phyloP scores from a whole-genome alignment of 768 basidiomycete species.

The Rubroboletus pulcherrimus region DNA sequence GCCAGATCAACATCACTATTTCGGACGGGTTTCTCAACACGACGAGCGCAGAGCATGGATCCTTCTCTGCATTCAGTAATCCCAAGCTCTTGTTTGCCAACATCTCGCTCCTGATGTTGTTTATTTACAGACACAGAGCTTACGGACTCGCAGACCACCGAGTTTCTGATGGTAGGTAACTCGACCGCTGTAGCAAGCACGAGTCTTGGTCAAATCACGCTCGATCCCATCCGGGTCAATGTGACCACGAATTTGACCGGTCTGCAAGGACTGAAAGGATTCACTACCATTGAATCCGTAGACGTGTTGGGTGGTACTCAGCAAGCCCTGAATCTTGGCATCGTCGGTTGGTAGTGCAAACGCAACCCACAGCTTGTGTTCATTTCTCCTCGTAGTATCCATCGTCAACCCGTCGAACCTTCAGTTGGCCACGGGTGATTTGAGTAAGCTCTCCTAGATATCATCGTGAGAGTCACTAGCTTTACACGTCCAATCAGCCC shows the following conservation, averaged over 20 bases:
- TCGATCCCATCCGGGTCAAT: conserved; percentile 69
- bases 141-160: conserved; percentile 43
- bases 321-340: conserved; percentile 55
- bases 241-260: conserved; percentile 60
- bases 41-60: conserved; percentile 43
- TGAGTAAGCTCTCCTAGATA: conserved; percentile 42
- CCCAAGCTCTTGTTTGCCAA: neutral
- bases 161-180: conserved; percentile 57
- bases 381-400: conserved; percentile 37
- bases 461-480: neutral
- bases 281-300: conserved; percentile 53
- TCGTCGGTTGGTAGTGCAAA: conserved; percentile 43
- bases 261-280: conserved; percentile 54
- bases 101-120: neutral
- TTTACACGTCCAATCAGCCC: conserved; percentile 32
- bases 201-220: conserved; percentile 62
- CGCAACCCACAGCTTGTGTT: neutral
- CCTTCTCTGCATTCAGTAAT: conserved; percentile 61
- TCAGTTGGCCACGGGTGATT: conserved; percentile 56
- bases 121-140: conserved; percentile 48
- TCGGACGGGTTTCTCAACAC: conserved; percentile 48
- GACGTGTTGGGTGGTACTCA: conserved; percentile 64
- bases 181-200: conserved; percentile 58
- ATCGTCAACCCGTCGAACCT: conserved; percentile 70
- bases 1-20: conserved; percentile 63